Evolutionary conservation across 305 asterid species (phyloP).

Genomic region (Solanum hybrid): DNA sequence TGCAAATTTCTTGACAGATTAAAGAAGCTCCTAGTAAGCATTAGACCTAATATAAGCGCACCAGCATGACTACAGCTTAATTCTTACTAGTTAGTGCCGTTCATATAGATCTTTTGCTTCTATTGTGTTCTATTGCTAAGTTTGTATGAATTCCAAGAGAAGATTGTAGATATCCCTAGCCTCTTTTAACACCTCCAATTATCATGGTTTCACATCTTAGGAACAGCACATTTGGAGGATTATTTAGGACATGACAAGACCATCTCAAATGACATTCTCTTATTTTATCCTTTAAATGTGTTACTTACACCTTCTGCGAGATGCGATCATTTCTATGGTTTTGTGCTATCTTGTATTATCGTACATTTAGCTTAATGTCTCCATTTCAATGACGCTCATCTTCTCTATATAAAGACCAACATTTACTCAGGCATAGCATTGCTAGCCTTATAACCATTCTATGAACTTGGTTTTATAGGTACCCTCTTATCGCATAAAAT

Average conservation of each 20-base stretch:
- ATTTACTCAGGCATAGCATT: not conserved
- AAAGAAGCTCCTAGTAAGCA: not conserved
- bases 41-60: not conserved
- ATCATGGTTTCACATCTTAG: not conserved
- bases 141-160: not conserved
- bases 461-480: not conserved
- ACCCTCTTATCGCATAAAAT: not conserved
- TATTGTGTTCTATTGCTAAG: not conserved
- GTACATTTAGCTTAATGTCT: not conserved
- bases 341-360: not conserved
- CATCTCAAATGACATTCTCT: not conserved
- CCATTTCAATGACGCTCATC: not conserved
- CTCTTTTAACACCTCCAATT: not conserved
- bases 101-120: not conserved
- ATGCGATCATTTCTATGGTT: not conserved
- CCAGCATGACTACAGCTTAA: not conserved
- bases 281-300: not conserved
- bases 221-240: not conserved
- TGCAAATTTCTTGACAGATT: not conserved
- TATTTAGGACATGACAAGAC: not conserved
- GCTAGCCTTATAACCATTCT: not conserved
- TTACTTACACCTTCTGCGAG: not conserved
- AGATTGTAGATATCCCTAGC: not conserved
- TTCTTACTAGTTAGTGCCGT: not conserved
- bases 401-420: not conserved